Evolutionary conservation across 768 basidiomycete genomes (phyloP), one percentile per base, ranked within the genome.

Genomic region (Leucosporidium creatinivorum): DNA sequence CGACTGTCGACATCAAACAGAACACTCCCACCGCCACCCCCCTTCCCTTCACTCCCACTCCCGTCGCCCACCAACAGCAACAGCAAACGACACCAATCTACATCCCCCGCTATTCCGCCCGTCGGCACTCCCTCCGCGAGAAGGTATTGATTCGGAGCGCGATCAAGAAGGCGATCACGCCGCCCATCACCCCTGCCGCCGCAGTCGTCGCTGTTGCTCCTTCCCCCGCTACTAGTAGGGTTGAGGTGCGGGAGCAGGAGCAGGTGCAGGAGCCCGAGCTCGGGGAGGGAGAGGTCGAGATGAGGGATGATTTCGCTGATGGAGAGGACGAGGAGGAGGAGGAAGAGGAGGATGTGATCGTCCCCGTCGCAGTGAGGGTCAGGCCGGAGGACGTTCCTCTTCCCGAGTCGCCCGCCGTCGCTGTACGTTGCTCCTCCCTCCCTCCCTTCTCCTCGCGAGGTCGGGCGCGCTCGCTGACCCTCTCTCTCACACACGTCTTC

Each of bases 31-130:
- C 55, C 52, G 52, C 52, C 52, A 54, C 52, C 13, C 52, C 13
- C 39, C 39, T 15, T 44, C 10, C 39, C 15, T 44, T 13, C 8
- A 44, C 52, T 28, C 52, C 52, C 17, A 26, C 52, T 28, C 52
- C 52, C 52, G 10, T 33, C 33, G 33, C 33, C 33, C 33, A 33
- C 5, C 33, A 33, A 10, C 31, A 33, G 33, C 33, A 33, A 10
- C 31, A 30, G 17, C 30, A 28, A 30, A 18, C 21, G n/a, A 30
- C 30, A 6, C 55, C 30, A 30, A 17, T 10, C 31, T n/a, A 12
- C 55, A 30, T 56, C 31, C 55, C 55, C 18, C 55, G 55, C 12
- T 33, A 56, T 61, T 79, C 7, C 77, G 75, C 1, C 65, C 78
- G 1, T 26, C 44, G 60, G n/a, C 62, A 58, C 48, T 65, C 63